phyloP scores from a whole-genome alignment of 2,329 filamentous ascomycete genomes.

The Phaeomoniella chlamydospora region DNA sequence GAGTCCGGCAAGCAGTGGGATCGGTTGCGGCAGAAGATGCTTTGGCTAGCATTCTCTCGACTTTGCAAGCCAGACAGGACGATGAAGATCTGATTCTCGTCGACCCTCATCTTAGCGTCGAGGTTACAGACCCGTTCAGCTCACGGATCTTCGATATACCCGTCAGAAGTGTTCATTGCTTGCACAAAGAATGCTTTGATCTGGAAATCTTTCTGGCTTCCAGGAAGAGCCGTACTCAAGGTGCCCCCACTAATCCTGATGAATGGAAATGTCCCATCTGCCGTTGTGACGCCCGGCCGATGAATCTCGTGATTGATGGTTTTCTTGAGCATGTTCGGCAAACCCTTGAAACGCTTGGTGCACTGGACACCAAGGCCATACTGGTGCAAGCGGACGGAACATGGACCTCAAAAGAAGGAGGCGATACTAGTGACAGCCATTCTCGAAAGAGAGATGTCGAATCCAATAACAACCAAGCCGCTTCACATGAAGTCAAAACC shows the following conservation, averaged over 20 bases:
- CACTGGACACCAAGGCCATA: conserved; percentile 44
- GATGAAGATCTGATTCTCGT: conserved; percentile 52
- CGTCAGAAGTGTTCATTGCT: conserved; percentile 54
- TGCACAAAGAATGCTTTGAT: conserved; percentile 81
- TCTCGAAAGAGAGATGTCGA: no score
- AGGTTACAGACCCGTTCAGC: conserved; percentile 54
- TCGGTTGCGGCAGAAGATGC: conserved; percentile 34
- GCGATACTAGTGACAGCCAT: no score
- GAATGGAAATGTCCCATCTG: conserved; percentile 85
- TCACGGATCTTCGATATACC: conserved; percentile 53
- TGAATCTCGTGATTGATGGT: conserved; percentile 54
- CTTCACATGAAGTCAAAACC: no score
- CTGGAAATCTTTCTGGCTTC: conserved; percentile 66
- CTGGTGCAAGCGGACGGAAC: conserved; percentile 47
- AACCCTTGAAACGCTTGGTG: conserved; percentile 33
- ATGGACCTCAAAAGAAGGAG: conserved; percentile 42
- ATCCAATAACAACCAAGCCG: no score
- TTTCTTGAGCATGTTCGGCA: conserved; percentile 53
- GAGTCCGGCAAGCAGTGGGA: conserved; percentile 22
- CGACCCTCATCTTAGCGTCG: conserved; percentile 43
- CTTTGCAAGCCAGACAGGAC: conserved; percentile 17
- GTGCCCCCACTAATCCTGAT: conserved; percentile 39
- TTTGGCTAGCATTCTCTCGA: conserved; percentile 36
- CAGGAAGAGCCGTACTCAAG: conserved; percentile 24
- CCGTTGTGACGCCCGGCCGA: conserved; percentile 59